phyloP scores from a whole-genome alignment of 208 protist genomes.

The Paratrypanosoma confusum region DNA sequence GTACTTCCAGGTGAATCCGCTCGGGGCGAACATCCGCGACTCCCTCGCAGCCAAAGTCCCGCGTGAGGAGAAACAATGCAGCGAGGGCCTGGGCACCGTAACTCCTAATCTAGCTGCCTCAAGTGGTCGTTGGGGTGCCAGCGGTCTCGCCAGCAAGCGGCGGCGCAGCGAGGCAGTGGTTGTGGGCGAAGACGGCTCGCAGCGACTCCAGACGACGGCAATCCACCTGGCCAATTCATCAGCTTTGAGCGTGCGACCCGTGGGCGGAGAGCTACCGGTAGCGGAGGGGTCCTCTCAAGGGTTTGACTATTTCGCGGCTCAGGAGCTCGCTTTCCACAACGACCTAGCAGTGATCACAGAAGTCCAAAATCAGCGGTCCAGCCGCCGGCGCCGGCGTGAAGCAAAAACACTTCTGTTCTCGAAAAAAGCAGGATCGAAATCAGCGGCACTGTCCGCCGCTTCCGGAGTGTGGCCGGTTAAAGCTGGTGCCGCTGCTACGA shows the following conservation, averaged over 20 bases:
- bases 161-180: conserved; percentile 31
- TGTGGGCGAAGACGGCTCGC: conserved; percentile 19
- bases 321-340: conserved; percentile 58
- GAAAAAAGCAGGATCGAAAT: no score
- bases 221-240: no score
- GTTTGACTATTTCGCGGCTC: conserved; percentile 62
- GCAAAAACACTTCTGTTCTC: no score
- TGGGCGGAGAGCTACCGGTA: conserved; percentile 2
- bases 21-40: conserved; percentile 1
- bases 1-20: neutral
- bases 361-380: conserved; percentile 23
- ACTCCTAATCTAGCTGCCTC: no score
- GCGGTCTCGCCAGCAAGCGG: conserved; percentile 8
- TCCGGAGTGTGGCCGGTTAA: no score
- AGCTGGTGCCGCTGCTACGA: no score
- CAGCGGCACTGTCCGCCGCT: no score
- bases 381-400: conserved; percentile 2
- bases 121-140: no score
- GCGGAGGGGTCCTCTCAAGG: neutral
- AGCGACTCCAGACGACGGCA: conserved; percentile 30
- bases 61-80: conserved; percentile 1
- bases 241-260: no score
- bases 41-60: neutral
- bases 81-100: no score
- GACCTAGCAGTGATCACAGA: conserved; percentile 58